phyloP scores from a whole-genome alignment of 2,329 filamentous ascomycete genomes.

The Cordyceps cicadae region DNA sequence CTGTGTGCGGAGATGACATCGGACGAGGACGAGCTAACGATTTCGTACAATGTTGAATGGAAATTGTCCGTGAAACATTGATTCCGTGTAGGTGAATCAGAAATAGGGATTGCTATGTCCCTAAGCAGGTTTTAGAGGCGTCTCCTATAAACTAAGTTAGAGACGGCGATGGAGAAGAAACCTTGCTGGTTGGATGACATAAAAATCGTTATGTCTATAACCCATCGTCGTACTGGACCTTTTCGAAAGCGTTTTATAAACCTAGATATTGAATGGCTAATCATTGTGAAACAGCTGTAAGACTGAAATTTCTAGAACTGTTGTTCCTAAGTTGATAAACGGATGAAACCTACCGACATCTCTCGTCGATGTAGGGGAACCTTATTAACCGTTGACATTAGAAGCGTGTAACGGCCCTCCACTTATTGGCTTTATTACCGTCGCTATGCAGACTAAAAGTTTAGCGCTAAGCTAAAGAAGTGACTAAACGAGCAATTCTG shows the following conservation, averaged over 20 bases:
- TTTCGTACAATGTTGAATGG: slow-evolving; percentile 11
- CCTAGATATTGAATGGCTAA: slow-evolving; percentile 10
- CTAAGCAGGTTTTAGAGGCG: slow-evolving; percentile 4
- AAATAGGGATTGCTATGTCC: slow-evolving; percentile 3
- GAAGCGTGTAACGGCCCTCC: no score
- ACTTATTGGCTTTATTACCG: no score
- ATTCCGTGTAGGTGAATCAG: slow-evolving; percentile 5
- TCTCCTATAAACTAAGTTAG: slow-evolving; percentile 6
- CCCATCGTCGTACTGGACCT: background rate
- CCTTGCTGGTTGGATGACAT: slow-evolving; percentile 6
- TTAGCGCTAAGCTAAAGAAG: no score
- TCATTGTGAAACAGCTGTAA: slow-evolving; percentile 3
- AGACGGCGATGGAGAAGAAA: slow-evolving; percentile 6
- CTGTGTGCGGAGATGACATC: no score
- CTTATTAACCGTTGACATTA: no score
- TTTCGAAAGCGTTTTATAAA: background rate
- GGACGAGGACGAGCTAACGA: slow-evolving; percentile 9
- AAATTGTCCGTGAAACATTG: slow-evolving; percentile 4
- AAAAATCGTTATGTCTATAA: slow-evolving; percentile 4
- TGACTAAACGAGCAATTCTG: no score
- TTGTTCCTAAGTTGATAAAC: no score
- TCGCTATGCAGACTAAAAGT: no score
- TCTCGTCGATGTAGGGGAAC: no score
- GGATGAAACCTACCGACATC: no score
- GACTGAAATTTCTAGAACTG: no score